These are phyloP conservation scores for Pseudocercospora vitis DNA, from an alignment of 2,329 filamentous ascomycete species.

Conservation along the genomic window DNA sequence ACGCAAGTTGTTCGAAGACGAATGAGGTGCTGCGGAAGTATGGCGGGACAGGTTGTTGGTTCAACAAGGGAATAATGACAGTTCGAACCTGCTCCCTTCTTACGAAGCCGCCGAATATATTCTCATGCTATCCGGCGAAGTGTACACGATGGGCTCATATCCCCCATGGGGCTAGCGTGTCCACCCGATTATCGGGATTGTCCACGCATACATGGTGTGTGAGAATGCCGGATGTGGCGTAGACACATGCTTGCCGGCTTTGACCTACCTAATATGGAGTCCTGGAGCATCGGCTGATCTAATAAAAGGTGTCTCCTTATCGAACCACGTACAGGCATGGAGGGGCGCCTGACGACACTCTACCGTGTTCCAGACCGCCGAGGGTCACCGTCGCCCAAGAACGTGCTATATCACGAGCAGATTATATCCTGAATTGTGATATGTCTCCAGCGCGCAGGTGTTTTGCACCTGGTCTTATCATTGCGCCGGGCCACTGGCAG, in stretches of 20 bases:
- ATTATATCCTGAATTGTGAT: slow-evolving; percentile 5
- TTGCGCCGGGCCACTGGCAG: background rate
- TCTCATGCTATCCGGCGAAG: slow-evolving; percentile 6
- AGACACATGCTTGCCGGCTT: slow-evolving; percentile 10
- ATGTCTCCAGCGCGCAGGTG: background rate
- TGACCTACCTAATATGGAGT: slow-evolving; percentile 18
- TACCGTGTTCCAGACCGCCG: background rate
- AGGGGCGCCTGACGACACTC: background rate
- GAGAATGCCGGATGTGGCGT: slow-evolving; percentile 5
- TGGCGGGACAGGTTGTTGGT: slow-evolving; percentile 1
- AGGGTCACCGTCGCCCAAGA: slow-evolving; percentile 12
- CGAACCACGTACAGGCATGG: background rate
- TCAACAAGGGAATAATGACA: slow-evolving; percentile 1
- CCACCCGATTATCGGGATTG: slow-evolving; percentile 9
- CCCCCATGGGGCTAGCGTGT: slow-evolving; percentile 21
- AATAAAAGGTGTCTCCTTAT: slow-evolving; percentile 2
- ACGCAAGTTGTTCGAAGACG: slow-evolving; percentile 9
- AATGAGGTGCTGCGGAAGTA: background rate
- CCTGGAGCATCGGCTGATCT: slow-evolving; percentile 8
- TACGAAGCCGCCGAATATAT: slow-evolving; percentile 16
- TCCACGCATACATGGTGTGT: slow-evolving; percentile 6
- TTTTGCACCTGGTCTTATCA: background rate
- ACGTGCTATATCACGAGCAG: slow-evolving; percentile 10
- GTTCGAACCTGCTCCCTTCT: background rate
- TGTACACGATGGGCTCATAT: slow-evolving; percentile 12